Conservation (phyloP, 2,329 filamentous ascomycete species). For the Sporothrix curviconia region DNA sequence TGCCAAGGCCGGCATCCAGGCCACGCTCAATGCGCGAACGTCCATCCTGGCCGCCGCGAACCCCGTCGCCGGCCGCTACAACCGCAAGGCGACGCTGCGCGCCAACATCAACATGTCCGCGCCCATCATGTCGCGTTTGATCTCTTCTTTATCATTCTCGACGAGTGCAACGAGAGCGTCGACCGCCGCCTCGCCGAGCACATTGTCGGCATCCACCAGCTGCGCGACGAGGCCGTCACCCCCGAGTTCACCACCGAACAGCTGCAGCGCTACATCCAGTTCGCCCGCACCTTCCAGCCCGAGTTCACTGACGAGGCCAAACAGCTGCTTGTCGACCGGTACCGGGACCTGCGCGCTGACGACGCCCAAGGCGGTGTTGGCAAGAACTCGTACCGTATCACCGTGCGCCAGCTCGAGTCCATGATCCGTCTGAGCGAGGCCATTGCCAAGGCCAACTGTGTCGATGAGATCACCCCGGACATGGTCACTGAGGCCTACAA, state of each 20-base stretch:
- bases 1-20: conserved; percentile 90
- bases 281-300: conserved; percentile 88
- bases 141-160: conserved; percentile 87
- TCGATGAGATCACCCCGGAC: conserved; percentile 64
- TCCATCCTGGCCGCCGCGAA: conserved; percentile 96
- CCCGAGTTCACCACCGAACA: conserved; percentile 96
- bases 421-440: conserved; percentile 98
- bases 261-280: conserved; percentile 93
- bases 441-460: conserved; percentile 95
- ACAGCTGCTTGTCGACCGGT: conserved; percentile 77
- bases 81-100: conserved; percentile 88
- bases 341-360: conserved; percentile 76
- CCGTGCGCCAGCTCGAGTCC: conserved; percentile 88
- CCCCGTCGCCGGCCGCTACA: conserved; percentile 96
- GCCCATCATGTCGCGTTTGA: conserved; percentile 90
- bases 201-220: conserved; percentile 88
- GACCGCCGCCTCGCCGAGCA: conserved; percentile 92
- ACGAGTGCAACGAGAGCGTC: conserved; percentile 89
- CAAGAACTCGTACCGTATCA: conserved; percentile 93
- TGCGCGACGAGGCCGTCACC: conserved; percentile 82
- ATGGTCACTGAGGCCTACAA: conserved; percentile 90
- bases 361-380: conserved; percentile 92
- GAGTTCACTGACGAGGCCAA: conserved; percentile 87
- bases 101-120: conserved; percentile 97
- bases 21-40: conserved; percentile 89